These are phyloP conservation scores for Colletotrichum godetiae DNA, from an alignment of 2,329 filamentous ascomycete species.

Conservation along the genomic window DNA sequence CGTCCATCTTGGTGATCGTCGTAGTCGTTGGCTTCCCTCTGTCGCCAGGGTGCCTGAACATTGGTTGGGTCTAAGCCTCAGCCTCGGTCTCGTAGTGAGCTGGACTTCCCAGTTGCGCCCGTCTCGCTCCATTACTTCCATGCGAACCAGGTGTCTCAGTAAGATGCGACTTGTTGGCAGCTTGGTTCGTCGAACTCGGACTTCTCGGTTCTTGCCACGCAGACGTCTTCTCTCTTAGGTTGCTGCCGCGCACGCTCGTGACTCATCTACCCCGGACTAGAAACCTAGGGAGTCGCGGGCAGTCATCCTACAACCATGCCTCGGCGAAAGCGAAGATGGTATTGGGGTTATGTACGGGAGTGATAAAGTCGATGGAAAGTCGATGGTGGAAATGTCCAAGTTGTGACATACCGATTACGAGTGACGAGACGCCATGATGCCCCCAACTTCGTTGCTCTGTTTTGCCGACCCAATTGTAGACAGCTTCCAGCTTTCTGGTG, in stretches of 20 bases:
- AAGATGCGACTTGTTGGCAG: neutral
- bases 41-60: neutral
- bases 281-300: neutral
- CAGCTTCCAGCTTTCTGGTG: neutral
- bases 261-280: neutral
- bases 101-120: neutral
- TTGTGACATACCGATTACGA: neutral
- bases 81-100: neutral
- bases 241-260: neutral
- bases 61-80: neutral
- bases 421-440: neutral
- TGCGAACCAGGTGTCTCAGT: neutral
- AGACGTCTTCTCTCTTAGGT: neutral
- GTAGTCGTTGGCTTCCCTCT: neutral
- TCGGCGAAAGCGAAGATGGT: neutral
- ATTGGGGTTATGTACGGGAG: neutral
- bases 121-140: neutral
- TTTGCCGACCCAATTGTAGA: neutral
- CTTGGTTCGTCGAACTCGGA: neutral
- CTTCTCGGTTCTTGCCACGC: neutral
- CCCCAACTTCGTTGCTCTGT: neutral
- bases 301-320: neutral
- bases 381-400: neutral
- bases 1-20: neutral
- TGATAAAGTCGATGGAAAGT: neutral